phyloP scores from a whole-genome alignment of 2,329 filamentous ascomycete species.

The Plenodomus lindquistii region DNA sequence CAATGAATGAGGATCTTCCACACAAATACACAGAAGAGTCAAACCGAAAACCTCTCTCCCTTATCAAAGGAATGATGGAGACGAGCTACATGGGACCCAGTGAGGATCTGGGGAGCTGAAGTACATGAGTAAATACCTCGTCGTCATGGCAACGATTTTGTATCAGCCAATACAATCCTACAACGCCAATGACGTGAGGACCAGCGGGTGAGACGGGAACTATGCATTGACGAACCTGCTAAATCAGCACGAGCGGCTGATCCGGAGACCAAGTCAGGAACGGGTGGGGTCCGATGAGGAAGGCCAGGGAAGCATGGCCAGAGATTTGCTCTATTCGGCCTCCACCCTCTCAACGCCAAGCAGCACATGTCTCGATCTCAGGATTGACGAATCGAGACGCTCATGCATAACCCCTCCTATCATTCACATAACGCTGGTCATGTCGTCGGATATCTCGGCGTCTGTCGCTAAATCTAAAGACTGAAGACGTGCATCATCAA shows the following conservation, averaged over 20 bases:
- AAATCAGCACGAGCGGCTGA: conserved; percentile 9
- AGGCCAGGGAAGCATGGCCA: conserved; percentile 1
- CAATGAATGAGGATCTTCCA: conserved; percentile 29
- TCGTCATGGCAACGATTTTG: conserved; percentile 39
- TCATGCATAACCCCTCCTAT: no score
- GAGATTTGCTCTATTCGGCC: not conserved
- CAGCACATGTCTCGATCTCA: not conserved
- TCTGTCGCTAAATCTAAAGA: no score
- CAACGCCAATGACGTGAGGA: conserved; percentile 22
- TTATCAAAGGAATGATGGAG: conserved; percentile 42
- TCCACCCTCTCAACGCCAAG: not conserved
- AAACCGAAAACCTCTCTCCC: conserved; percentile 21
- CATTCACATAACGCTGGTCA: no score
- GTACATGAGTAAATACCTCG: conserved; percentile 30
- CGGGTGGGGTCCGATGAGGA: conserved; percentile 13
- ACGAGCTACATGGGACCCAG: conserved; percentile 32
- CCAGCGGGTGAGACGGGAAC: conserved; percentile 12
- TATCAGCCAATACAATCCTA: conserved; percentile 14
- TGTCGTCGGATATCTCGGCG: no score
- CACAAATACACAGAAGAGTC: conserved; percentile 3
- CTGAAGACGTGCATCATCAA: not conserved
- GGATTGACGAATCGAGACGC: not conserved
- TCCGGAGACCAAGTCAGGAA: conserved; percentile 5
- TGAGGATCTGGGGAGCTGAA: conserved; percentile 30
- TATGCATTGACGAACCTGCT: conserved; percentile 13